These are phyloP conservation scores for Phialocephala subalpina DNA, from an alignment of 2,329 filamentous ascomycete species.

Conservation along the genomic window DNA sequence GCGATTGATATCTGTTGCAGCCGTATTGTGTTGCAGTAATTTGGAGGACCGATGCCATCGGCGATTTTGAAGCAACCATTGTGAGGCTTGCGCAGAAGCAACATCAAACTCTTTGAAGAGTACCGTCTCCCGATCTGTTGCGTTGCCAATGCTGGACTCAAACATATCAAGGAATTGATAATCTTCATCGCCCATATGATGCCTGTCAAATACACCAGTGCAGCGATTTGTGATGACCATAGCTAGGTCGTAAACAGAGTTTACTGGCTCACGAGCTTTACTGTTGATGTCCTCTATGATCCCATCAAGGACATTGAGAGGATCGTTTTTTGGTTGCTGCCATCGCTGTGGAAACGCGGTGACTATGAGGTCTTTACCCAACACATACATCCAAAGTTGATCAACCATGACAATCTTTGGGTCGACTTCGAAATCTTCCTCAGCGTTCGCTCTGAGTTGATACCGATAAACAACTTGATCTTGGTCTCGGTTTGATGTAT, in stretches of 20 bases:
- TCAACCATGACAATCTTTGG: slow-evolving; percentile 52
- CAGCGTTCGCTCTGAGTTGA: slow-evolving; percentile 29
- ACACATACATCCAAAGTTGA: slow-evolving; percentile 54
- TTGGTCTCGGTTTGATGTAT: slow-evolving; percentile 49
- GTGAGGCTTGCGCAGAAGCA: slow-evolving; percentile 37
- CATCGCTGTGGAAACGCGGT: slow-evolving; percentile 49
- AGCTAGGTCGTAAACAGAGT: slow-evolving; percentile 51
- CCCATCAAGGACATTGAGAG: slow-evolving; percentile 51
- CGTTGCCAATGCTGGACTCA: slow-evolving; percentile 38
- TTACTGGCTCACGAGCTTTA: slow-evolving; percentile 45
- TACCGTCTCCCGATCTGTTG: slow-evolving; percentile 36
- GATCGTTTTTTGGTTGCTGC: slow-evolving; percentile 51
- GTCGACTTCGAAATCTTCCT: slow-evolving; percentile 25
- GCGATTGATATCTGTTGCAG: slow-evolving; percentile 7
- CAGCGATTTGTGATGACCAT: slow-evolving; percentile 52
- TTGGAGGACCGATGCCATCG: slow-evolving; percentile 29
- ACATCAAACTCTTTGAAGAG: slow-evolving; percentile 39
- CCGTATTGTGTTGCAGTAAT: slow-evolving; percentile 19
- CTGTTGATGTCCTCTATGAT: slow-evolving; percentile 41
- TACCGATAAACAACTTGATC: slow-evolving; percentile 43
- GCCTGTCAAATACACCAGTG: slow-evolving; percentile 50
- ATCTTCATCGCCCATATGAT: slow-evolving; percentile 37
- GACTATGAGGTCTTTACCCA: slow-evolving; percentile 43
- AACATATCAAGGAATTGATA: slow-evolving; percentile 43
- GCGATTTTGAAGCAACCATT: slow-evolving; percentile 36